Evolutionary conservation across 2,329 filamentous ascomycete genomes (phyloP).

Genomic region (Apiospora sp.): DNA sequence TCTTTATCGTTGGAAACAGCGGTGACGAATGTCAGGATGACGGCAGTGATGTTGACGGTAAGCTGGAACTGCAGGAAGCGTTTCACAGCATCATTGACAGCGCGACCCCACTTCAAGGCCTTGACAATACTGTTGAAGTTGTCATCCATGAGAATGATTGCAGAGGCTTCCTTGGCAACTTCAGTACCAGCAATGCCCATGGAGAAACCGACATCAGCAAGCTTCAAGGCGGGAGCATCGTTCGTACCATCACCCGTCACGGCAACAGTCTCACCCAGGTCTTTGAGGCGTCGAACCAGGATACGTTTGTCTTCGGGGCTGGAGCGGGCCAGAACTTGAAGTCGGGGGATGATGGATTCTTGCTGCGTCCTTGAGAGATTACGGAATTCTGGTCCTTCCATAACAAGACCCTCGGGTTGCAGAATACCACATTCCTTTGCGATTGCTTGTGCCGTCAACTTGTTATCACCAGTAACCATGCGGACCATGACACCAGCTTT

Average conservation of each 20-base stretch:
- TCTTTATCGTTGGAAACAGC: conserved; percentile 76
- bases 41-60: conserved; percentile 91
- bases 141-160: conserved; percentile 88
- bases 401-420: conserved; percentile 70
- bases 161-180: conserved; percentile 84
- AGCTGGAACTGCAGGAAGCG: conserved; percentile 81
- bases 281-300: conserved; percentile 75
- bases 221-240: conserved; percentile 81
- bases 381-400: conserved; percentile 82
- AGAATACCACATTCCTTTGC: conserved; percentile 81
- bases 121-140: conserved; percentile 89
- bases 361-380: conserved; percentile 73
- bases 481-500: conserved; percentile 80
- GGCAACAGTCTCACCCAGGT: conserved; percentile 78
- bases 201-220: conserved; percentile 83
- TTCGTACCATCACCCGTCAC: conserved; percentile 88
- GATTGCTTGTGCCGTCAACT: conserved; percentile 80
- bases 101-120: conserved; percentile 81
- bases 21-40: conserved; percentile 86
- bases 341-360: conserved; percentile 70
- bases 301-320: conserved; percentile 81
- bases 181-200: conserved; percentile 88
- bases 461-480: conserved; percentile 88
- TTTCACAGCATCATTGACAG: conserved; percentile 80
- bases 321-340: conserved; percentile 77